Base-by-base conservation (phyloP, 2,329 filamentous ascomycete species). In the Aspergillus latus region DNA sequence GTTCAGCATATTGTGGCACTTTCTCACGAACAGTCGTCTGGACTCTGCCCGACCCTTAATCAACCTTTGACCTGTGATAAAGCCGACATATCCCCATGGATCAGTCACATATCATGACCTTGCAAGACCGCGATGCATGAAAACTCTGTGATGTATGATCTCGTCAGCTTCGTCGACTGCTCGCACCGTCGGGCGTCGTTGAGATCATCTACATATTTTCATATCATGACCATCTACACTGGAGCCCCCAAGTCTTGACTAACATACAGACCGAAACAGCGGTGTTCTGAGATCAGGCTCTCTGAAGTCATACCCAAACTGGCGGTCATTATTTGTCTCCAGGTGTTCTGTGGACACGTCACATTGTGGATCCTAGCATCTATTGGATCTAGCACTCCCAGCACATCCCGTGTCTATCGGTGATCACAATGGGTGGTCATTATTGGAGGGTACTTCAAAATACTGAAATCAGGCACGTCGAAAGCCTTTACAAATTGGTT, bases 401-500 rank as follows among this genome's bases (percentile, higher is more conserved):
- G 37, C 47, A 40, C 44, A 54, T 54, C 46, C 52, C 49, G 44
- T 48, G 42, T 55, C 54, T 42, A 51, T 48, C 49, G 44, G 52
- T 50, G 52, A 49, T 57, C 47, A 36, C 15, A 47, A 49, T 43
- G 34, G 58, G 48, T 40, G 49, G 58, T 61, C 15, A 42, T 46
- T 52, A 57, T 57, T 59, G 57, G 58, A 53, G 45, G 52, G 54
- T 47, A 21, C 21, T 59, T 52, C 51, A 57, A 39, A 47, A 13
- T n/a, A 58, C 59, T 59, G 62, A 56, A 58, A 63, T 60, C 13
- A 59, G 47, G 57, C 62, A 48, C 56, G 56, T 44, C 46, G 46
- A 36, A 46, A 53, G 46, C 29, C 40, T 50, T 59, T 59, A 64
- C 62, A 62, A 64, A 62, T 62, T 55, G 40, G 10, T 37, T 5